These are phyloP conservation scores for Cyamopsis tetragonoloba DNA, from an alignment of 306 rosid genomes.

Conservation along the genomic window DNA sequence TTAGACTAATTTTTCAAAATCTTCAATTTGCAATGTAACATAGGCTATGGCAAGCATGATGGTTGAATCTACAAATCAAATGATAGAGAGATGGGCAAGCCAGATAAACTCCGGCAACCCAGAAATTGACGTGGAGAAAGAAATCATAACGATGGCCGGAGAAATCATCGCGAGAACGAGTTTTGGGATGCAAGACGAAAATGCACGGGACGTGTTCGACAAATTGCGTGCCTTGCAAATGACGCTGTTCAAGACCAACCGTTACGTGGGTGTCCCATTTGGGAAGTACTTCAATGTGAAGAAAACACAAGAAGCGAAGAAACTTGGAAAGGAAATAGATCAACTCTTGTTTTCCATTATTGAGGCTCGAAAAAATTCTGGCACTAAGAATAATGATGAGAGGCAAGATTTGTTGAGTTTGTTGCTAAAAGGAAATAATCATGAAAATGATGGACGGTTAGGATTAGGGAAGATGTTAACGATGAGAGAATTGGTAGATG, in stretches of 20 bases:
- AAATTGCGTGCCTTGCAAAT: slow-evolving; percentile 57
- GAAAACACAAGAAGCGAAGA: slow-evolving; percentile 53
- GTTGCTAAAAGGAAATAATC: slow-evolving; percentile 43
- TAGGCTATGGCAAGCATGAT: slow-evolving; percentile 63
- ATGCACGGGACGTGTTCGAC: slow-evolving; percentile 44
- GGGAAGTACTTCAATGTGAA: slow-evolving; percentile 37
- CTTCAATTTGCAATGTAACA: not conserved
- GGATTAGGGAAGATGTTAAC: slow-evolving; percentile 36
- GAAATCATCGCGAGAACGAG: slow-evolving; percentile 78
- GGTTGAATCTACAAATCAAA: slow-evolving; percentile 56
- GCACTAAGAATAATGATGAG: slow-evolving; percentile 11
- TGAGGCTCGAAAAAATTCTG: slow-evolving; percentile 29
- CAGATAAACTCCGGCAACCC: slow-evolving; percentile 37
- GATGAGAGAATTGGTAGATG: slow-evolving; percentile 61
- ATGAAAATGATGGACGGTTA: slow-evolving; percentile 14
- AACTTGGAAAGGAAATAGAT: slow-evolving; percentile 68
- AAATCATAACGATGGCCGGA: slow-evolving; percentile 52
- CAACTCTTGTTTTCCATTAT: slow-evolving; percentile 43
- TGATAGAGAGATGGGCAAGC: slow-evolving; percentile 59
- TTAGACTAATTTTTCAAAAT: not conserved
- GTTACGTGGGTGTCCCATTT: slow-evolving; percentile 75
- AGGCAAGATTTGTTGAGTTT: slow-evolving; percentile 56
- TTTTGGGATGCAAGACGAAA: slow-evolving; percentile 50
- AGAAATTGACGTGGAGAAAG: slow-evolving; percentile 66
- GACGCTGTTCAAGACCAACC: slow-evolving; percentile 58